Base-by-base conservation (phyloP, 139 green algal species). In the Coelastrella sp. region DNA sequence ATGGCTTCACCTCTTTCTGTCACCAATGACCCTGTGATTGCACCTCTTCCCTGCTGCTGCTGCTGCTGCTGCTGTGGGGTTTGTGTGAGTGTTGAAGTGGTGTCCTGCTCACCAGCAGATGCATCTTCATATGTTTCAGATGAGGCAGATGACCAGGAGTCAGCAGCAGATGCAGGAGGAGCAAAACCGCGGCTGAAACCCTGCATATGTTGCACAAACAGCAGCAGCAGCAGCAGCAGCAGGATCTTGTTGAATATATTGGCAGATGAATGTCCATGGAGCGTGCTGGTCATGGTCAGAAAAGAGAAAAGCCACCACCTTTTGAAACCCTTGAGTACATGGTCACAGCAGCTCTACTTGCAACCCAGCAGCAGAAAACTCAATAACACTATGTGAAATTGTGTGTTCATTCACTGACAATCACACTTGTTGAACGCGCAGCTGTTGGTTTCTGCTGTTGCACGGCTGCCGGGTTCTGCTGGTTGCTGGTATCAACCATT, bases 211-310 rank as follows among this genome's bases (percentile, higher is more conserved):
- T 22, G 19, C 56, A 68, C 7, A 20, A 56, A 17, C 3, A 4
- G 11, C 79, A 70, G 79, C 56, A 84, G 56, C 79, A 84, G 78
- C 56, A 84, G 56, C 57, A 84, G 56, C 56, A 84, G 56, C 35
- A 49, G 35, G 35, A 49, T 49, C 35, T 49, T 49, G 35, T 49
- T 49, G 35, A 1, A 49, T 49, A 49, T 5, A 49, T 5, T 49
- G 35, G 35, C 35, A 49, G 35, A 49, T 49, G 35, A 49, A 49
- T 49, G 35, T 49, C 35, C 35, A 49, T 49, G 35, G 35, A 49
- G 35, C 35, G 3, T 49, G 10, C 19, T 78, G 17, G 7, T 78
- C 8, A 25, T 78, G n/a, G 19, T 17, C 70, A 78, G 9, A 1
- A 78, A 12, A 70, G 61, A 68, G 14, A 4, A 11, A 11, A 27